phyloP scores from a whole-genome alignment of 1,284 basidiomycete genomes.

The Anthracocystis panici-leucophaei region DNA sequence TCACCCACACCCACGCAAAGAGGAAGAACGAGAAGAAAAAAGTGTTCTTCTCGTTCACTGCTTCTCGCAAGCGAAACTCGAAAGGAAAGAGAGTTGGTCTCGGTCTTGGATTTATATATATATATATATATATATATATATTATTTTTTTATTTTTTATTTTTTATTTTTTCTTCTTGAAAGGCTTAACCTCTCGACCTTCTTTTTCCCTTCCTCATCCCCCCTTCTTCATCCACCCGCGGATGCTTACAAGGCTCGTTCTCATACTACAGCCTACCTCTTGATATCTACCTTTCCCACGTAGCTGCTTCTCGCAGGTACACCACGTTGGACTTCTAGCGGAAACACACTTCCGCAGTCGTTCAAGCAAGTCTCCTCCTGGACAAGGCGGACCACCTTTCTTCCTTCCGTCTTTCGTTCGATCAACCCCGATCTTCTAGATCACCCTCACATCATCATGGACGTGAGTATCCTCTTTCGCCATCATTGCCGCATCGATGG shows the following conservation, averaged over 20 bases:
- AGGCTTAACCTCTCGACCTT: conserved; percentile 5
- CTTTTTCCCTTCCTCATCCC: conserved; percentile 1
- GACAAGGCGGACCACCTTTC: background rate
- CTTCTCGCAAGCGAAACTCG: background rate
- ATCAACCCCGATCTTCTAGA: background rate
- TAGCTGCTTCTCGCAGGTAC: conserved; percentile 17
- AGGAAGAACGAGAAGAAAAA: background rate
- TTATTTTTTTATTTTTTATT: conserved; percentile 18
- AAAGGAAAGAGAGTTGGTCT: conserved; percentile 25
- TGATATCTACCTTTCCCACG: background rate
- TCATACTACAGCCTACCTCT: background rate
- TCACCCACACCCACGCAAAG: background rate
- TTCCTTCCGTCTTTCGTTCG: background rate
- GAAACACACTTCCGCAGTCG: conserved; percentile 11
- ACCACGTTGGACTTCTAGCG: conserved; percentile 10
- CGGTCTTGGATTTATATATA: conserved; percentile 8
- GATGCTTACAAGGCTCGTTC: conserved; percentile 23
- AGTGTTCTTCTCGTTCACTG: conserved; percentile 23
- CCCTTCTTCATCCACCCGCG: conserved; percentile 27
- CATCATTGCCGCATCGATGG: background rate
- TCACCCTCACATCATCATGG: conserved; percentile 12
- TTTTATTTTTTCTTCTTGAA: conserved; percentile 14
- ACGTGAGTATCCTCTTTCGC: conserved; percentile 21
- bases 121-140: too few relatives aligned
- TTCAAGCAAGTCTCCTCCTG: conserved; percentile 3